A percentile compares a stretch with the other conserved stretches of the same genome.
Conservation (phyloP, 2,329 filamentous ascomycete species). For the Diaporthe sp. region DNA sequence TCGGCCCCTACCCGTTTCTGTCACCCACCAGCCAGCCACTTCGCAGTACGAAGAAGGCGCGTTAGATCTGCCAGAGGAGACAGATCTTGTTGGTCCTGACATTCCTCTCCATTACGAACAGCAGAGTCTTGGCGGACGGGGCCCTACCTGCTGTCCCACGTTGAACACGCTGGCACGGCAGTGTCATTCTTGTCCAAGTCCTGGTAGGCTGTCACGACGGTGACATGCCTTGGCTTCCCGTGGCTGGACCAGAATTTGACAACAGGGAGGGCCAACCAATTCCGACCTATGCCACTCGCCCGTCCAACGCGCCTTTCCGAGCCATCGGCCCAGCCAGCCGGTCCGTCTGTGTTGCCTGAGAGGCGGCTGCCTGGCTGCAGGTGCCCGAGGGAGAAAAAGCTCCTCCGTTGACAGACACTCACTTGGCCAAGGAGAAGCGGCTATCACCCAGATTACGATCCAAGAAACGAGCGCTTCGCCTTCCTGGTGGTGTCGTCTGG, state of each 20-base stretch:
- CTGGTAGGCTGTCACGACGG: background rate
- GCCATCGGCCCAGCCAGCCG: background rate
- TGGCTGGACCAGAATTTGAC: background rate
- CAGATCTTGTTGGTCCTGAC: background rate
- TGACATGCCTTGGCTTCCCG: background rate
- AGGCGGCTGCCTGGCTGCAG: conserved; percentile 2
- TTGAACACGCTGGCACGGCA: conserved; percentile 19
- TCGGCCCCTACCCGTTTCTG: background rate
- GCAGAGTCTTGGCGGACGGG: background rate
- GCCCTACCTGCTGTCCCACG: conserved; percentile 30
- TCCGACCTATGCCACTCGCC: background rate
- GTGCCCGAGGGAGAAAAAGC: background rate
- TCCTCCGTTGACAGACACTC: background rate
- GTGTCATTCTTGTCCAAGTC: background rate
- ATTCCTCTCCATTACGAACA: background rate
- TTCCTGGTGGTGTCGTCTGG: background rate
- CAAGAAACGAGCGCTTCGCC: background rate
- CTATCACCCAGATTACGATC: background rate
- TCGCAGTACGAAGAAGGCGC: background rate
- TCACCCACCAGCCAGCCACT: conserved; percentile 2
- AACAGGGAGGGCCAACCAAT: background rate
- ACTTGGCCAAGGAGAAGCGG: background rate
- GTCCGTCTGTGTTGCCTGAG: background rate
- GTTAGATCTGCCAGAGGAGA: background rate
- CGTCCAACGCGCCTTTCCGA: conserved; percentile 26